phyloP scores from a whole-genome alignment of 1,284 basidiomycete genomes.

The Ceratobasidium sp. region DNA sequence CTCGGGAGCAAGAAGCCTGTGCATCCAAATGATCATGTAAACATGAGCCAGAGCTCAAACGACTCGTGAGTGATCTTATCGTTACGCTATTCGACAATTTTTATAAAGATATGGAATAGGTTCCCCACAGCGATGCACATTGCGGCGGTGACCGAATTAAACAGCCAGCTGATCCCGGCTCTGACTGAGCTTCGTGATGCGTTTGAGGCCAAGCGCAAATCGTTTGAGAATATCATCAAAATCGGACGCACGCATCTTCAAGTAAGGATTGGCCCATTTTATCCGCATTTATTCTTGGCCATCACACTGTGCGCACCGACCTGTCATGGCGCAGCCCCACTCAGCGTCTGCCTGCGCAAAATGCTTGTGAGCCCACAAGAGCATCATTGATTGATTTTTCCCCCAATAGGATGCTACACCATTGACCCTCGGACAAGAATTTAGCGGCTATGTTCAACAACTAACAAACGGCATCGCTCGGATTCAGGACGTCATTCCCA shows the following conservation, averaged over 20 bases:
- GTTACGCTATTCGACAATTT: slow-evolving; percentile 47
- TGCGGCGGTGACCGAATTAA: slow-evolving; percentile 91
- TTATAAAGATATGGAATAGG: slow-evolving; percentile 57
- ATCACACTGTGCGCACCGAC: too few relatives aligned
- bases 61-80: slow-evolving; percentile 72
- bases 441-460: slow-evolving; percentile 98
- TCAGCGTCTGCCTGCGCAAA: too few relatives aligned
- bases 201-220: slow-evolving; percentile 80
- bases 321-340: too few relatives aligned
- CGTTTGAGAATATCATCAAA: slow-evolving; percentile 93
- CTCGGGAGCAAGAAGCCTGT: slow-evolving; percentile 97
- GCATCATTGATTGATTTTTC: too few relatives aligned
- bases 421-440: slow-evolving; percentile 97
- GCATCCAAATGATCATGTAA: slow-evolving; percentile 99
- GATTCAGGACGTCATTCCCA: slow-evolving; percentile 82
- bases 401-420: slow-evolving; percentile 97
- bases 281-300: not conserved
- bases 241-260: slow-evolving; percentile 98
- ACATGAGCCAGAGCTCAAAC: slow-evolving; percentile 99
- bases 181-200: slow-evolving; percentile 84
- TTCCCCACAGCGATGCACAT: slow-evolving; percentile 99
- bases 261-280: slow-evolving; percentile 50
- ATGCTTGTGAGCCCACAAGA: too few relatives aligned
- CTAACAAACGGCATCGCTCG: slow-evolving; percentile 90
- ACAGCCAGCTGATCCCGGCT: slow-evolving; percentile 82